These are phyloP conservation scores for Taphrina wiesneri DNA, from an alignment of 1,139 yeast species.

Conservation along the genomic window DNA sequence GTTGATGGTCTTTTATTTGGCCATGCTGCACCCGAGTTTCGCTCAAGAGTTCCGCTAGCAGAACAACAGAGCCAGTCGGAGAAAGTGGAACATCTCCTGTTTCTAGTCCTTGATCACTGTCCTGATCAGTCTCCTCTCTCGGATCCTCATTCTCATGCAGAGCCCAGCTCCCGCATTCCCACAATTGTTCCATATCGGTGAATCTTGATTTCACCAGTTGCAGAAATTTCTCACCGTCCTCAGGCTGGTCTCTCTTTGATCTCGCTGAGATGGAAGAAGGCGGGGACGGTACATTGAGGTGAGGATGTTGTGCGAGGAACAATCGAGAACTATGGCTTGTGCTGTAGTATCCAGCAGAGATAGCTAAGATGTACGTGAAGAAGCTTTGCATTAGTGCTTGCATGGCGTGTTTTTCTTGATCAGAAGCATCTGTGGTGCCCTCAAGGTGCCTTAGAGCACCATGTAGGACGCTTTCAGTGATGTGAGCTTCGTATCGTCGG, in stretches of 20 bases:
- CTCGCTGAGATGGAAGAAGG: neutral
- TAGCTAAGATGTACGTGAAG: neutral
- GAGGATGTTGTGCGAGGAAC: neutral
- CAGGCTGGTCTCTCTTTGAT: neutral
- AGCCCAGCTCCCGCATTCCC: slow-evolving; percentile 10
- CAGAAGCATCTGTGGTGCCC: neutral
- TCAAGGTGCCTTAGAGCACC: neutral
- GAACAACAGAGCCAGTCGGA: neutral
- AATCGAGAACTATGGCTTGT: neutral
- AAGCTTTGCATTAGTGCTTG: neutral
- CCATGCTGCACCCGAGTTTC: neutral
- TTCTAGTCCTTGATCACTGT: neutral
- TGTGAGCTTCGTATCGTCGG: neutral
- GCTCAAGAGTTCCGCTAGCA: neutral
- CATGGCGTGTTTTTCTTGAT: neutral
- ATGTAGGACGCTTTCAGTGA: neutral
- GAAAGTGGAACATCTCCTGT: neutral
- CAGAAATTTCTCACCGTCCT: neutral
- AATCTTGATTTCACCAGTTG: neutral
- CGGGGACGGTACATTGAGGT: neutral
- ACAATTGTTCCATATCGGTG: neutral
- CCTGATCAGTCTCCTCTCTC: neutral
- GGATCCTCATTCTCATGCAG: neutral
- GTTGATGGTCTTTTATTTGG: neutral
- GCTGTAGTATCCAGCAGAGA: neutral